Evolutionary conservation across 75 land plant genomes (phyloP), one percentile per base, ranked within the genome.

Genomic region (Pinus albicaulis): DNA sequence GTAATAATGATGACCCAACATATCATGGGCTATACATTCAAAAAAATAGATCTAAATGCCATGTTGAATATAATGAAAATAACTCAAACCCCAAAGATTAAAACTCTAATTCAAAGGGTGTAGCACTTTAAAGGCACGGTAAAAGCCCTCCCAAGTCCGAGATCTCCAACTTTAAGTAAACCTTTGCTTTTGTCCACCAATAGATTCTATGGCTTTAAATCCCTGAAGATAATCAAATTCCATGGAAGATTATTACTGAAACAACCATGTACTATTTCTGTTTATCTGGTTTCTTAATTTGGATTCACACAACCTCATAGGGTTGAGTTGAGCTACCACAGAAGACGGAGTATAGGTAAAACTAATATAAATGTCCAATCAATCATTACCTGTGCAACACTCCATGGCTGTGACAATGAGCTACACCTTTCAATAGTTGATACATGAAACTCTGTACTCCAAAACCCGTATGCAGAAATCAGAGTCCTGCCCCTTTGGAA

Each of bases 341-440:
- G 12, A 28, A 36, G 31, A 68, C 28, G 4, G 20, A 22, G 38
- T 6, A 8, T 13, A 38, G 22, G 41, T 38, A 64, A 28, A n/a
- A 64, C 34, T 36, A 31, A 34, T 38, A 57, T 5, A 3, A 41
- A 55, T 41, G 11, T 8, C 10, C 10, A 10, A 38, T 2, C 19
- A 25, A 59, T n/a, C 48, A 53, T 58, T 26, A 82, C 92, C 94
- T 86, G 84, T 92, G 94, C 80, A 92, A 70, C n/a, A 92, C 94
- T 15, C 88, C 92, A 80, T 92, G 90, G 82, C 92, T 79, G 56
- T 92, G 94, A 62, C 92, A 93, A 63, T 93, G 97, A 71, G 92
- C 92, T 7, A 96, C 92, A 17, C 94, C 99, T 73, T 91, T 95
- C 75, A 81, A 88, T 69, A 95, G 73, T 79, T 91, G 96, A 62